Evolutionary conservation across 2,329 filamentous ascomycete genomes (phyloP).

Genomic region (Coniosporium tulheliwenetii): DNA sequence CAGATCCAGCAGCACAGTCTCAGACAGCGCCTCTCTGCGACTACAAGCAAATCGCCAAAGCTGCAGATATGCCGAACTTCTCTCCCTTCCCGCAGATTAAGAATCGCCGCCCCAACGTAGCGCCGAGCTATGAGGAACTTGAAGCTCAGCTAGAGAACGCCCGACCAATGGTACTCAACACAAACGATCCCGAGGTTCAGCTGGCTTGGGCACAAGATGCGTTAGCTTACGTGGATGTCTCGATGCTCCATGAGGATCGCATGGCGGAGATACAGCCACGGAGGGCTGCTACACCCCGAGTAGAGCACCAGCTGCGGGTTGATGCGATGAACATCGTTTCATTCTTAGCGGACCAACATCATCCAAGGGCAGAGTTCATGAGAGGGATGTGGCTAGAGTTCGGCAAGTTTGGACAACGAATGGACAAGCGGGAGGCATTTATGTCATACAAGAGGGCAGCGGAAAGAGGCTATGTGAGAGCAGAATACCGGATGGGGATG

Average conservation of each 20-base stretch:
- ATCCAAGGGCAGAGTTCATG: slow-evolving; percentile 90
- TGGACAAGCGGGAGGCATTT: slow-evolving; percentile 93
- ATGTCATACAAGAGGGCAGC: slow-evolving; percentile 73
- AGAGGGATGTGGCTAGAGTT: slow-evolving; percentile 96
- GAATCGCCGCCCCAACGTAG: slow-evolving; percentile 69
- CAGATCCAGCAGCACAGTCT: too few species aligned
- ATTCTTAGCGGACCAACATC: slow-evolving; percentile 79
- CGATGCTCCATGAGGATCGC: slow-evolving; percentile 59
- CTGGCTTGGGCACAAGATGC: slow-evolving; percentile 93
- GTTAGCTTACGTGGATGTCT: slow-evolving; percentile 73
- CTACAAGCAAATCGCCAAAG: slow-evolving; percentile 19
- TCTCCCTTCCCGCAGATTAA: slow-evolving; percentile 81
- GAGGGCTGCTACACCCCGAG: slow-evolving; percentile 63
- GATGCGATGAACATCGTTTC: slow-evolving; percentile 86
- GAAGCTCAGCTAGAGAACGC: slow-evolving; percentile 79
- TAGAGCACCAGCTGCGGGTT: slow-evolving; percentile 73
- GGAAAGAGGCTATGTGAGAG: slow-evolving; percentile 69
- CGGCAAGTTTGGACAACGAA: slow-evolving; percentile 79
- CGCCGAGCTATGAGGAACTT: slow-evolving; percentile 85
- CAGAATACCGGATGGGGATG: slow-evolving; percentile 97
- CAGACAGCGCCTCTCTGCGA: slow-evolving; percentile 4
- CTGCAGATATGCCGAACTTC: slow-evolving; percentile 54
- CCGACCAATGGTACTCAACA: slow-evolving; percentile 69
- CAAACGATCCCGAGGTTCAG: slow-evolving; percentile 91
- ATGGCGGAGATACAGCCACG: slow-evolving; percentile 41